Evolutionary conservation across 768 basidiomycete genomes (phyloP), one percentile per base, ranked within the genome.

Genomic region (Podaxis pistillaris): DNA sequence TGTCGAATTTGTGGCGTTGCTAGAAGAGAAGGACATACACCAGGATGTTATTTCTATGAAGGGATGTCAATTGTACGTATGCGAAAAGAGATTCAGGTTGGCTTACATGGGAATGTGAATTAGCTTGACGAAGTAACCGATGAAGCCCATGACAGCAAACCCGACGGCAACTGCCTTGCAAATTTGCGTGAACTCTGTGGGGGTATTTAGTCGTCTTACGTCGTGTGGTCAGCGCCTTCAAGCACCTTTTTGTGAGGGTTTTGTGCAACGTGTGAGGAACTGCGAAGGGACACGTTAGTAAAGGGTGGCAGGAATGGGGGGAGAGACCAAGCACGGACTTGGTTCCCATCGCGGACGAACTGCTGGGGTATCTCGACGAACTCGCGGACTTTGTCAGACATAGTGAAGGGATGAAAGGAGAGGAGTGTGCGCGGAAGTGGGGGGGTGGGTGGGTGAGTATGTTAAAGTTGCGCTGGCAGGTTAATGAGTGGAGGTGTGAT

Each of bases 131-230:
- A 98, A 90, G 81, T 96, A 99, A 15, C 97, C 97, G 74, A 99
- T 95, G 83, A 98, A 96, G 15, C 97, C 97, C 96, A 98, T 98
- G 67, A 99, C 93, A 56, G 90, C 94, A 71, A 99, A 99, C 13
- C 97, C 97, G 64, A 98, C 89, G 1, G 95, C 95, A 59, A 99
- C 94, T 37, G 97, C 97, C 74, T 88, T 90, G 80, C 90, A 98
- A 67, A 99, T 96, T 73, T 96, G 94, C 46, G 86, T 68, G 76
- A 96, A 99, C 75, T 99, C 97, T 99, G 74, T 19, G 5, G n/a
- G n/a, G 44, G 44, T 47, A 19, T 41, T 64, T 24, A 60, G 63
- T 46, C 40, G 40, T 4, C 4, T 54, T 33, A 53, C 9, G 13
- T 30, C 36, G 53, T 46, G 22, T 17, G 50, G 4, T 13, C 1